phyloP scores from a whole-genome alignment of 805 yeast genomes.

The Lachancea sp. region DNA sequence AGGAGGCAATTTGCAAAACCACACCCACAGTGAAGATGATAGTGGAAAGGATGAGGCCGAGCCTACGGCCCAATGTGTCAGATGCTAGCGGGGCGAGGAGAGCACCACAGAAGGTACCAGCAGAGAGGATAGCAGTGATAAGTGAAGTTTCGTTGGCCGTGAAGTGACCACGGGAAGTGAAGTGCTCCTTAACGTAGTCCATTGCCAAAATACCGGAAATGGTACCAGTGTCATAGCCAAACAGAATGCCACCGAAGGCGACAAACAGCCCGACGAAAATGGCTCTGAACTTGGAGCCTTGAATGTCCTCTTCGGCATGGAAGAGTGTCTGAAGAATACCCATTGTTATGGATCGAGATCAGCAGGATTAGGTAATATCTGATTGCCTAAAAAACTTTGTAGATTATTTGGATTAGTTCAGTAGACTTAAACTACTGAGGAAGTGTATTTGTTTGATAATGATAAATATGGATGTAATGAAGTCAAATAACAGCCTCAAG shows the following conservation, averaged over 20 bases:
- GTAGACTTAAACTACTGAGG: no score
- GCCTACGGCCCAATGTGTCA: background rate
- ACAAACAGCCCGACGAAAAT: constrained; percentile 1
- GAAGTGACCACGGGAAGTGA: constrained; percentile 2
- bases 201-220: background rate
- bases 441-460: no score
- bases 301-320: constrained; percentile 1
- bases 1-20: background rate
- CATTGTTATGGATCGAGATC: background rate
- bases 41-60: background rate
- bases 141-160: background rate
- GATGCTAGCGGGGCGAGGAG: background rate
- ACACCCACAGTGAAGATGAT: background rate
- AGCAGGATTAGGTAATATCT: background rate
- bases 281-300: constrained; percentile 2
- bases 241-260: background rate
- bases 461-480: no score
- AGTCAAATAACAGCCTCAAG: no score
- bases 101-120: background rate
- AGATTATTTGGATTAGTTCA: no score
- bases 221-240: constrained; percentile 1
- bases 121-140: background rate
- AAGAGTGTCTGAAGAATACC: background rate
- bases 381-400: no score
- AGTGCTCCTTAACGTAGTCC: background rate